Evolutionary conservation across 148 eudicot species (phyloP), one percentile per base, ranked within the genome.

Genomic region (Chenopodium album): DNA sequence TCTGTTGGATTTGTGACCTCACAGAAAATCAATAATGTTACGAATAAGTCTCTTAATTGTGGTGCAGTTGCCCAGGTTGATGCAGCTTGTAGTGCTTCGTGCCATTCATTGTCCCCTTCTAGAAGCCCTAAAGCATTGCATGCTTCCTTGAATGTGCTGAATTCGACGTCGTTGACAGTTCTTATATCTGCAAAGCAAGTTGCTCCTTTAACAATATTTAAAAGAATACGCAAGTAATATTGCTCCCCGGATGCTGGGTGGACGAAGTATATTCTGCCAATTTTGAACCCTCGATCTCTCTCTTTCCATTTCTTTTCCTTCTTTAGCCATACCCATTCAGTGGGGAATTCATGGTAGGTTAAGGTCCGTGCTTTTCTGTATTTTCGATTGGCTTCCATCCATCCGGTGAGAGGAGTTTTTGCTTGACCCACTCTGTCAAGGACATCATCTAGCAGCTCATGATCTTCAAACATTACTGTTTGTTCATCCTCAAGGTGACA

Each of bases 21-120:
- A 65, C 22, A 46, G 7, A 78, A 78, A 23, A 78, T 4, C 26
- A 78, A 19, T 9, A 78, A 7, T 47, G 50, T 47, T 47, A 47
- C 50, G 10, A 47, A 47, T 9, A 47, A 9, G 9, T 47, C 50
- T 9, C 50, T 7, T 47, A 62, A 12, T 41, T 80, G 67, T 23
- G 7, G 16, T 1, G 22, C 44, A 6, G 44, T 66, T 13, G 73
- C 47, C 81, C 63, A 68, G 12, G 64, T 67, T 1, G 63, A 63
- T 7, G 71, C 71, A 71, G 34, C 68, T 8, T 28, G 2, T 11
- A 70, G 34, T 3, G 76, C 76, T 19, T 50, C 34, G n/a, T 71
- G 75, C 32, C 68, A 79, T 5, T 79, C 82, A 22, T 71, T 71
- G 23, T 79, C 82, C 13, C 72, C 68, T 10, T 79, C 75, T 19